These are phyloP conservation scores for Zangia roseola DNA, from an alignment of 768 basidiomycete genomes.

Conservation along the genomic window DNA sequence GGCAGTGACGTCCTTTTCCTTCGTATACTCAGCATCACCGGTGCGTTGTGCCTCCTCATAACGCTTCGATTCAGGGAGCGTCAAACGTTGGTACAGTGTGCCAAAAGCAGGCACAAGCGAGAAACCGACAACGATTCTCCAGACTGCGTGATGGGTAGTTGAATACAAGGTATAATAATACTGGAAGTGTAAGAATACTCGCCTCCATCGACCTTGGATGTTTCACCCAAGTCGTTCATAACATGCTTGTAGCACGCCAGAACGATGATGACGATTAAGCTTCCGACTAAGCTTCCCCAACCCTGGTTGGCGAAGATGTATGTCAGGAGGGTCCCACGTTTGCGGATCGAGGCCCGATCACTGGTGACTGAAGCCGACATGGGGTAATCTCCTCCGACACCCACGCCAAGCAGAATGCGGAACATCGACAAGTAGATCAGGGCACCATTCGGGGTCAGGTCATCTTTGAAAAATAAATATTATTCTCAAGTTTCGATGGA, in stretches of 20 bases:
- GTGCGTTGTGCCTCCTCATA: constrained; percentile 42
- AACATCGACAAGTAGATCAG: constrained; percentile 66
- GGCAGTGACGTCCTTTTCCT: constrained; percentile 28
- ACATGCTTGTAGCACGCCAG: constrained; percentile 59
- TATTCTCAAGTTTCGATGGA: not conserved
- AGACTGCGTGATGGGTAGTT: constrained; percentile 39
- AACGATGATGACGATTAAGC: constrained; percentile 61
- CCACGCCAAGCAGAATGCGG: constrained; percentile 73
- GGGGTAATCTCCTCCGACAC: constrained; percentile 79
- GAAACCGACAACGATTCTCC: constrained; percentile 74
- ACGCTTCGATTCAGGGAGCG: constrained; percentile 65
- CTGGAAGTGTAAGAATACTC: constrained; percentile 18
- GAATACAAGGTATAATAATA: not conserved
- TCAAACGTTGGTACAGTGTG: constrained; percentile 75
- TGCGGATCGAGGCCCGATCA: constrained; percentile 62
- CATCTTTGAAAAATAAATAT: constrained; percentile 32
- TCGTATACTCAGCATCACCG: constrained; percentile 32
- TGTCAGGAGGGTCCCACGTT: constrained; percentile 71
- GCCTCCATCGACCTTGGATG: constrained; percentile 71
- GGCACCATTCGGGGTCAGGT: constrained; percentile 46
- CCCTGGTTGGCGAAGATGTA: constrained; percentile 80
- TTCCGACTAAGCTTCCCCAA: constrained; percentile 70
- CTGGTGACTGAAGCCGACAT: constrained; percentile 70
- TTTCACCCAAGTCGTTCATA: constrained; percentile 58
- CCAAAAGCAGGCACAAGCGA: constrained; percentile 73